Evolutionary conservation across 2,329 filamentous ascomycete genomes (phyloP), one percentile per base, ranked within the genome.

Genomic region (Xylaria sp.): DNA sequence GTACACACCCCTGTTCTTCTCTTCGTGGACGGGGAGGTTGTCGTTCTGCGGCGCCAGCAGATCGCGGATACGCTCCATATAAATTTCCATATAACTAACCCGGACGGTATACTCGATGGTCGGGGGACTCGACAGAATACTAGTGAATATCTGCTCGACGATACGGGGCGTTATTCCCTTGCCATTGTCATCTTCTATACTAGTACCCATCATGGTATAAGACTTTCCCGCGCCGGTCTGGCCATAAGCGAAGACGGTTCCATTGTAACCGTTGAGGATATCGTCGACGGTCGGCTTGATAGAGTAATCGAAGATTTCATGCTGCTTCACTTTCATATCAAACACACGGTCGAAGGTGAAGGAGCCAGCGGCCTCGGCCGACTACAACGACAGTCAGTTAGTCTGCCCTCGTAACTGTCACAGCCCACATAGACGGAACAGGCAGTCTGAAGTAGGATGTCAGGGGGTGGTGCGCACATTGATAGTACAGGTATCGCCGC

Each of bases 1-100:
- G 78, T 98, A 98, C 0, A 98, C 95, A 64, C 96, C 96, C 70
- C 93, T 88, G 79, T 92, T 96, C 87, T 98, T 97, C 82, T 98
- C 96, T 78, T 99, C 96, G 83, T 98, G 96, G n/a, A 98, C 91
- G 0, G 95, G 94, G 62, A 99, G 85, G 79, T 98, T 98, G 84
- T 98, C 95, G 82, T 98, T 97, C 70, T 94, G 92, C 12, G 96
- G 96, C 28, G 92, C 90, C 72, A 99, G 85, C 77, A 99, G 83
- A 89, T 99, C 96, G 77, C 95, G 90, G 80, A 99, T 98, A 75
- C 92, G 90, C 84, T 99, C 96, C 96, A 98, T 99, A 85, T 99
- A 99, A 73, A 99, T 98, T 83, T 99, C 96, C 94, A 99, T 98
- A 83, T 98, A 98, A 82, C 94, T 97, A 78, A 98, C 95, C 66